Evolutionary conservation across 2,329 filamentous ascomycete species (phyloP).

Genomic region (Fusarium domesticum): DNA sequence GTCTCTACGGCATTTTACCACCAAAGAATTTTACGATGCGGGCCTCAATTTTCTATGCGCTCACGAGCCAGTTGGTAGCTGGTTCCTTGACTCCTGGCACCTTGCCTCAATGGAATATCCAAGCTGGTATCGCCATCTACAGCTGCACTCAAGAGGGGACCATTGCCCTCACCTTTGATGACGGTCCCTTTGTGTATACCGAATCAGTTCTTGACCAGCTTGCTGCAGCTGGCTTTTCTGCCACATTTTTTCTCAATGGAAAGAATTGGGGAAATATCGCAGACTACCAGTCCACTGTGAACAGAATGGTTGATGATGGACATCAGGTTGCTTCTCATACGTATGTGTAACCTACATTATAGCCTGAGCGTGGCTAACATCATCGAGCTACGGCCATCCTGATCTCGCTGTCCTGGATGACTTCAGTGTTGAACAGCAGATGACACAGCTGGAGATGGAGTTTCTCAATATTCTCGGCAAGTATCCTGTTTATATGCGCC

Average conservation of each 20-base stretch:
- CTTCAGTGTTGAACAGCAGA: conserved; percentile 25
- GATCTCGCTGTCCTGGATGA: conserved; percentile 32
- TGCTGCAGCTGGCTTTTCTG: conserved; percentile 22
- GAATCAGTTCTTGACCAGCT: conserved; percentile 33
- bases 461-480: conserved; percentile 31
- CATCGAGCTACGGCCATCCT: conserved; percentile 27
- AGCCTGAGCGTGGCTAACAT: conserved; percentile 12
- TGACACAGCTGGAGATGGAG: conserved; percentile 27
- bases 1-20: too few species aligned
- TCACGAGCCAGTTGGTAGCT: neutral
- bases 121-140: conserved; percentile 16
- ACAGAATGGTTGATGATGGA: conserved; percentile 44
- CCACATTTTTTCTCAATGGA: conserved; percentile 30
- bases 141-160: conserved; percentile 25
- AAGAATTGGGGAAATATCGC: conserved; percentile 17
- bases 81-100: neutral
- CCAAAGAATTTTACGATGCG: too few species aligned
- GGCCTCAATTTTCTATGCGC: neutral
- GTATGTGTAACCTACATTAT: conserved; percentile 22
- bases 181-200: conserved; percentile 39
- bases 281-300: conserved; percentile 13
- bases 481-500: conserved; percentile 36
- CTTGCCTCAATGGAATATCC: conserved; percentile 6
- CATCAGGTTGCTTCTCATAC: conserved; percentile 55
- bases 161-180: conserved; percentile 40